These are phyloP conservation scores for Trichosporon ovoides DNA, from an alignment of 1,284 basidiomycete species.

Conservation along the genomic window DNA sequence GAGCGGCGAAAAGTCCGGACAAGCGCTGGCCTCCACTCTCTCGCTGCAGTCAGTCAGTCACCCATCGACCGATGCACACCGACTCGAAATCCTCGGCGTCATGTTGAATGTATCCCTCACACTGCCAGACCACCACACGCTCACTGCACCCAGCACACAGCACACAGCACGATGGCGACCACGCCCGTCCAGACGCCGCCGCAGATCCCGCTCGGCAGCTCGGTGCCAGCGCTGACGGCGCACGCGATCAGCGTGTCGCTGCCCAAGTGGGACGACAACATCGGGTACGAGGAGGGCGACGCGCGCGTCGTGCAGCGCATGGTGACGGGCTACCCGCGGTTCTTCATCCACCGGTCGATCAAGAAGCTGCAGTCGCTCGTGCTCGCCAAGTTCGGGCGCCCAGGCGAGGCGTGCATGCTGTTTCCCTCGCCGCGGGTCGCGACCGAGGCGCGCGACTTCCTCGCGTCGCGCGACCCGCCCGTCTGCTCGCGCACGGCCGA, in stretches of 20 bases:
- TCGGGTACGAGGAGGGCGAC: slow-evolving; percentile 91
- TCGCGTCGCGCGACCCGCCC: slow-evolving; percentile 53
- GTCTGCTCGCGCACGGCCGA: slow-evolving; percentile 64
- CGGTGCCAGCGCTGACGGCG: slow-evolving; percentile 52
- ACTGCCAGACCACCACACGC: too few relatives aligned
- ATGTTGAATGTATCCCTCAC: too few relatives aligned
- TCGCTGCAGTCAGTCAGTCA: too few relatives aligned
- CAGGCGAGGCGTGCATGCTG: slow-evolving; percentile 69
- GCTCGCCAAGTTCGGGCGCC: slow-evolving; percentile 66
- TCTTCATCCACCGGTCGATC: slow-evolving; percentile 87
- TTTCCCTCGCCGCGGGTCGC: slow-evolving; percentile 69
- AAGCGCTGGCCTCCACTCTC: too few relatives aligned
- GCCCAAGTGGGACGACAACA: slow-evolving; percentile 87
- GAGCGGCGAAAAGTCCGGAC: too few relatives aligned
- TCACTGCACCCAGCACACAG: neutral
- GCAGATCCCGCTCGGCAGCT: slow-evolving; percentile 47
- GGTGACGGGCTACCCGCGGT: slow-evolving; percentile 93
- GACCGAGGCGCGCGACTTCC: slow-evolving; percentile 68
- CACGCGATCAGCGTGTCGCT: slow-evolving; percentile 98
- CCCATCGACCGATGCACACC: too few relatives aligned
- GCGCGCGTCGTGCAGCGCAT: slow-evolving; percentile 73
- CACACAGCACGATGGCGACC: slow-evolving; percentile 17
- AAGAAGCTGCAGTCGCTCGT: slow-evolving; percentile 71
- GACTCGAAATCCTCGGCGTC: too few relatives aligned
- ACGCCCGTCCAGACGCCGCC: slow-evolving; percentile 13